phyloP scores from a whole-genome alignment of 208 protist genomes.

The Leishmania aethiopica region DNA sequence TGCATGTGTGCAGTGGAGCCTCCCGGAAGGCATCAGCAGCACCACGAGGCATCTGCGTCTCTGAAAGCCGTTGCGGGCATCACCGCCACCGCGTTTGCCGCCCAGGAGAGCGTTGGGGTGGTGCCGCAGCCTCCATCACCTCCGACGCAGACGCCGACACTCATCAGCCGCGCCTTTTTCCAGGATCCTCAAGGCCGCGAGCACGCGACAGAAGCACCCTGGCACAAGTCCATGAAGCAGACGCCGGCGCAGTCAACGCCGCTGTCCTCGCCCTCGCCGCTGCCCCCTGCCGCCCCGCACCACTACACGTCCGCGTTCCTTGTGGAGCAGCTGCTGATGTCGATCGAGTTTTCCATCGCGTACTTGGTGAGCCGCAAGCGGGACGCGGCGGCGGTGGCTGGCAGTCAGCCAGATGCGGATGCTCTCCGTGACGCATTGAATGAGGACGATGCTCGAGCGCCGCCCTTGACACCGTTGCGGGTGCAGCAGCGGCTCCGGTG shows the following conservation, averaged over 20 bases:
- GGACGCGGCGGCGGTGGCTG: not conserved
- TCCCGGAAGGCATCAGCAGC: not conserved
- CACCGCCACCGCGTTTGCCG: not conserved
- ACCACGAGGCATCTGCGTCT: not conserved
- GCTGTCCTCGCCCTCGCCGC: not conserved
- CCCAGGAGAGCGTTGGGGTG: not conserved
- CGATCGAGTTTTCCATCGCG: conserved; percentile 24
- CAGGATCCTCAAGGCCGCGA: not conserved
- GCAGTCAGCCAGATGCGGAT: not conserved
- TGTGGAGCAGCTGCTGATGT: conserved; percentile 27
- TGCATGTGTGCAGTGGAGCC: not conserved
- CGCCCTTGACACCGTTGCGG: conserved; percentile 2
- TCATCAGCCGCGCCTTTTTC: conserved; percentile 22
- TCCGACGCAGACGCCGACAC: conserved; percentile 21
- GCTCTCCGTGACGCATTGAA: not conserved
- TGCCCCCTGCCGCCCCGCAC: not conserved
- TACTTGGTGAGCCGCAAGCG: conserved; percentile 7
- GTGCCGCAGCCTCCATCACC: not conserved
- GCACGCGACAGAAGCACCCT: not conserved
- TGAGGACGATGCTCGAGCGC: not conserved
- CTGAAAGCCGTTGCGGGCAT: not conserved
- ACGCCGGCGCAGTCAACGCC: not conserved
- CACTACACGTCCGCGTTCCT: conserved; percentile 7
- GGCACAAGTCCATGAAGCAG: not conserved
- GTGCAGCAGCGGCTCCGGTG: conserved; percentile 1